phyloP scores from a whole-genome alignment of 2,329 filamentous ascomycete species.

The Metarhizium robertsii region DNA sequence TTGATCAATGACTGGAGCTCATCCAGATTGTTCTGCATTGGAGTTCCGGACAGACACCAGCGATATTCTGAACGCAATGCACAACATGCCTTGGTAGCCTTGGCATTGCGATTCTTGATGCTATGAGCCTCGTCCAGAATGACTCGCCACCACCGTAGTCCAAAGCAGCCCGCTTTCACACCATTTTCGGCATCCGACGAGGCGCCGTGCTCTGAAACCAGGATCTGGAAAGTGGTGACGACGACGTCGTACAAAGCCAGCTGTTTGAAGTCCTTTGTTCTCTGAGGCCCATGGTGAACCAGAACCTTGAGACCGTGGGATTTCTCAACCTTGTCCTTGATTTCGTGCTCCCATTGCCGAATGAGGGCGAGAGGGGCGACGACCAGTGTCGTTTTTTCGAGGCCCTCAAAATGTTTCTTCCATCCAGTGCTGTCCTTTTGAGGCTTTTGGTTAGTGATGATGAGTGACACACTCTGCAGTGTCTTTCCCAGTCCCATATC shows the following conservation, averaged over 20 bases:
- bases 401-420: slow-evolving; percentile 58
- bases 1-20: slow-evolving; percentile 90
- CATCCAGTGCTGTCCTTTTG: slow-evolving; percentile 44
- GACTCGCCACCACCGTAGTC: slow-evolving; percentile 87
- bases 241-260: slow-evolving; percentile 86
- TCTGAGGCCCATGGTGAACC: slow-evolving; percentile 82
- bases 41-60: slow-evolving; percentile 94
- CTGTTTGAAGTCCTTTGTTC: slow-evolving; percentile 69
- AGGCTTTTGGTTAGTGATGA: slow-evolving; percentile 73
- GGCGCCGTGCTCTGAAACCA: slow-evolving; percentile 80
- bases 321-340: slow-evolving; percentile 67
- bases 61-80: slow-evolving; percentile 77
- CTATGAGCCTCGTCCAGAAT: slow-evolving; percentile 96
- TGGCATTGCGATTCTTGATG: slow-evolving; percentile 96
- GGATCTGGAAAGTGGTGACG: slow-evolving; percentile 91
- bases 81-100: slow-evolving; percentile 87
- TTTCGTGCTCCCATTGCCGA: slow-evolving; percentile 93
- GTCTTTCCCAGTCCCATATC: slow-evolving; percentile 98
- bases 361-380: slow-evolving; percentile 90
- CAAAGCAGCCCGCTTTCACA: slow-evolving; percentile 75
- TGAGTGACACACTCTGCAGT: slow-evolving; percentile 81
- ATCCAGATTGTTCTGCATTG: slow-evolving; percentile 97
- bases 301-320: slow-evolving; percentile 68
- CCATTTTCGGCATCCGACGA: slow-evolving; percentile 52
- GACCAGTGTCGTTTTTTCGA: slow-evolving; percentile 77